These are phyloP conservation scores for Cladophialophora bantiana DNA, from an alignment of 2,329 filamentous ascomycete species.

Conservation along the genomic window DNA sequence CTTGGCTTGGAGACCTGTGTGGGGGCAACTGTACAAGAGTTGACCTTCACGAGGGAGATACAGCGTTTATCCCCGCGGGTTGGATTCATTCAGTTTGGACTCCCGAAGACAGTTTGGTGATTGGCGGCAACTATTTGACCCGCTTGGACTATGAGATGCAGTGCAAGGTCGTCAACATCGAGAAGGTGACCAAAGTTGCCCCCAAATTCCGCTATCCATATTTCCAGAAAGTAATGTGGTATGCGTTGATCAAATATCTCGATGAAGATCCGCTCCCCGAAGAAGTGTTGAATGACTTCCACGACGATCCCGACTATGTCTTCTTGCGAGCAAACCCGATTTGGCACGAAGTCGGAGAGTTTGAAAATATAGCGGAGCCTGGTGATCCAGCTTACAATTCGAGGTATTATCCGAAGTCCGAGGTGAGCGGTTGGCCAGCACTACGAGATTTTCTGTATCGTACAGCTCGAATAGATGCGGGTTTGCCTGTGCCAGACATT, in stretches of 20 bases:
- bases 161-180: constrained; percentile 69
- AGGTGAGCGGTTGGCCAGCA: constrained; percentile 66
- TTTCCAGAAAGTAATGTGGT: constrained; percentile 74
- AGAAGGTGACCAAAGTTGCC: constrained; percentile 71
- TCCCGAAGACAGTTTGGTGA: constrained; percentile 71
- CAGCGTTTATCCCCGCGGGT: constrained; percentile 73
- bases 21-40: constrained; percentile 72
- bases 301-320: constrained; percentile 58
- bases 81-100: constrained; percentile 78
- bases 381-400: constrained; percentile 64
- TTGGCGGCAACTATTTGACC: constrained; percentile 74
- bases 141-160: constrained; percentile 71
- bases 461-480: constrained; percentile 67
- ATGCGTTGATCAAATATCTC: constrained; percentile 69
- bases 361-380: constrained; percentile 57
- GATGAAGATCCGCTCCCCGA: constrained; percentile 69
- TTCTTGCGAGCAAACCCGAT: constrained; percentile 64
- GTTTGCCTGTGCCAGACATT: constrained; percentile 65
- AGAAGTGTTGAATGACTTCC: constrained; percentile 62
- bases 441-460: constrained; percentile 67
- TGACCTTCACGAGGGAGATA: constrained; percentile 70
- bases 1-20: constrained; percentile 66
- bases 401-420: constrained; percentile 68
- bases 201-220: constrained; percentile 71
- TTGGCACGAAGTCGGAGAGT: constrained; percentile 65